Conservation (phyloP, 345 rosid species). For the Hypericum perforatum region DNA sequence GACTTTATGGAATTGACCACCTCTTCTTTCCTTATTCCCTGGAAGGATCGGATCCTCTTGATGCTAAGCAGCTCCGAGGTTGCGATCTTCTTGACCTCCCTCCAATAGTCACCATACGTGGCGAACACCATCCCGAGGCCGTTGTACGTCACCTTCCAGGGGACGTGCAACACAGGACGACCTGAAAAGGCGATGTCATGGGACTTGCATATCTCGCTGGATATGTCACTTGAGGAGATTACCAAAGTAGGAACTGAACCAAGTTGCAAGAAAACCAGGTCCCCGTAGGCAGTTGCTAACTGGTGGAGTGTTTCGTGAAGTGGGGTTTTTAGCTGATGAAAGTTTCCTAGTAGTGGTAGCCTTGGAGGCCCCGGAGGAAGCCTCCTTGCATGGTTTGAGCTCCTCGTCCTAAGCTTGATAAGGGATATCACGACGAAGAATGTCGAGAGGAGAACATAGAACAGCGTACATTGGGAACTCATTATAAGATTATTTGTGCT, state of each 20-base stretch:
- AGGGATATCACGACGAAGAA: too few relatives aligned
- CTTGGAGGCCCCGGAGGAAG: too few relatives aligned
- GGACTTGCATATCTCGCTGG: background rate
- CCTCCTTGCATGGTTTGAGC: too few relatives aligned
- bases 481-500: too few relatives aligned
- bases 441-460: too few relatives aligned
- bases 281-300: background rate
- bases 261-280: background rate
- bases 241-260: background rate
- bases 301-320: background rate
- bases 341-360: too few relatives aligned
- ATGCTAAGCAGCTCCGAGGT: conserved; percentile 9
- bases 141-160: conserved; percentile 15
- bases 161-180: background rate
- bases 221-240: background rate
- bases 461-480: too few relatives aligned
- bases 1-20: background rate
- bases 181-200: background rate
- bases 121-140: conserved; percentile 19
- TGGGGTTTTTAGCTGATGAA: too few relatives aligned
- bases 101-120: conserved; percentile 31
- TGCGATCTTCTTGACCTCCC: conserved; percentile 27
- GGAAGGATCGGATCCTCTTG: background rate
- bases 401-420: too few relatives aligned
- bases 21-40: background rate